Percentiles rank a stretch among this genome's conserved stretches.
These are phyloP conservation scores for Fraxinus paxiana DNA, from an alignment of 305 asterid species.

Conservation along the genomic window DNA sequence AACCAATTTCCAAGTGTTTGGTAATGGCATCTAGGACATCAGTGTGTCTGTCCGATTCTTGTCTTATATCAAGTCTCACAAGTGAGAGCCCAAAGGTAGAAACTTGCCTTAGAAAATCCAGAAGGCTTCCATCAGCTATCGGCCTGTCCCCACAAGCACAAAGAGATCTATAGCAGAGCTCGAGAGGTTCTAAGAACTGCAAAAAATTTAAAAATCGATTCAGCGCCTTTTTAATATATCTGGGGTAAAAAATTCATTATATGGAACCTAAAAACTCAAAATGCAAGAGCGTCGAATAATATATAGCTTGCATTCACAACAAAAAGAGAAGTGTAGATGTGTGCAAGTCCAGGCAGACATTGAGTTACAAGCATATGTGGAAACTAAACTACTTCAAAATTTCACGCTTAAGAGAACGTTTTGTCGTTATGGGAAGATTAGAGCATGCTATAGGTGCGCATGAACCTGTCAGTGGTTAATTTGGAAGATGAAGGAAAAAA, in stretches of 20 bases:
- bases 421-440: background rate
- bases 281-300: background rate
- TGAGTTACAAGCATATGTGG: background rate
- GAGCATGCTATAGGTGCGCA: background rate
- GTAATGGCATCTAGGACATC: conserved; percentile 50
- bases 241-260: background rate
- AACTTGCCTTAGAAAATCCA: conserved; percentile 57
- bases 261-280: background rate
- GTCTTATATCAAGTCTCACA: conserved; percentile 49
- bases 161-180: conserved; percentile 49
- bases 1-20: conserved; percentile 46
- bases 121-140: conserved; percentile 52
- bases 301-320: background rate
- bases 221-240: background rate
- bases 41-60: conserved; percentile 53
- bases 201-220: conserved; percentile 8
- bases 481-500: background rate
- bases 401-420: background rate
- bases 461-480: background rate
- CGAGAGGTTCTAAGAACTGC: conserved; percentile 56
- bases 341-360: background rate
- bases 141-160: conserved; percentile 51
- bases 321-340: background rate
- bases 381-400: background rate
- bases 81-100: conserved; percentile 53